Conservation (phyloP, 192 early-diverging fungal species). For the Lobosporangium transversale region DNA sequence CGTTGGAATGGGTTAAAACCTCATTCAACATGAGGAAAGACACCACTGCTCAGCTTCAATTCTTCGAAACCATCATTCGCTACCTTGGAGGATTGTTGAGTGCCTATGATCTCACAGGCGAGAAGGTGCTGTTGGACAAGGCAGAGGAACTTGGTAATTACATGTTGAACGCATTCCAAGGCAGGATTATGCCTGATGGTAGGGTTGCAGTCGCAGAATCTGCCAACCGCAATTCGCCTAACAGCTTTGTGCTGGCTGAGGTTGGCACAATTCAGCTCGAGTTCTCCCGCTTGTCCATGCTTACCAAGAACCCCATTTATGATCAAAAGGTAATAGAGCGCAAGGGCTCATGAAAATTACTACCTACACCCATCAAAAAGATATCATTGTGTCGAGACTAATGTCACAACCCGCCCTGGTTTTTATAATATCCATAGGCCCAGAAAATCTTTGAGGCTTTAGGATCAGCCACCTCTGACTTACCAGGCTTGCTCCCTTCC, state of each 20-base stretch:
- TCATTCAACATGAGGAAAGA: constrained; percentile 64
- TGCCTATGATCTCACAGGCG: constrained; percentile 85
- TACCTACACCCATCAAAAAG: no score
- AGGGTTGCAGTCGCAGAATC: constrained; percentile 17
- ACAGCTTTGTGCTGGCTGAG: constrained; percentile 66
- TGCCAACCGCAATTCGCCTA: constrained; percentile 8
- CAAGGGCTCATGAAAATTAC: constrained; percentile 26
- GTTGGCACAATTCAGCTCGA: constrained; percentile 85
- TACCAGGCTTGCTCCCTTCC: constrained; percentile 22
- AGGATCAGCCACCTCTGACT: constrained; percentile 16
- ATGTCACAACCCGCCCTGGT: no score
- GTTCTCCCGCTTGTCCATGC: constrained; percentile 81
- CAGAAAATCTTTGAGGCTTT: constrained; percentile 29
- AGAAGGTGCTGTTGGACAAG: constrained; percentile 73
- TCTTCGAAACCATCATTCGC: constrained; percentile 90
- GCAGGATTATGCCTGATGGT: constrained; percentile 12
- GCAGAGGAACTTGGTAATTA: constrained; percentile 73
- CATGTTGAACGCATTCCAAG: constrained; percentile 75
- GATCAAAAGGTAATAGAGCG: constrained; percentile 68
- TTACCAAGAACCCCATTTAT: constrained; percentile 78
- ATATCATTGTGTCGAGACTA: no score
- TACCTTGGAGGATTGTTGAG: constrained; percentile 79
- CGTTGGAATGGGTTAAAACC: constrained; percentile 68
- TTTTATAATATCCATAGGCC: no score
- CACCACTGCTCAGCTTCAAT: constrained; percentile 58